Conservation (phyloP, 2,329 filamentous ascomycete genomes). For the Parafenestella ontariensis region DNA sequence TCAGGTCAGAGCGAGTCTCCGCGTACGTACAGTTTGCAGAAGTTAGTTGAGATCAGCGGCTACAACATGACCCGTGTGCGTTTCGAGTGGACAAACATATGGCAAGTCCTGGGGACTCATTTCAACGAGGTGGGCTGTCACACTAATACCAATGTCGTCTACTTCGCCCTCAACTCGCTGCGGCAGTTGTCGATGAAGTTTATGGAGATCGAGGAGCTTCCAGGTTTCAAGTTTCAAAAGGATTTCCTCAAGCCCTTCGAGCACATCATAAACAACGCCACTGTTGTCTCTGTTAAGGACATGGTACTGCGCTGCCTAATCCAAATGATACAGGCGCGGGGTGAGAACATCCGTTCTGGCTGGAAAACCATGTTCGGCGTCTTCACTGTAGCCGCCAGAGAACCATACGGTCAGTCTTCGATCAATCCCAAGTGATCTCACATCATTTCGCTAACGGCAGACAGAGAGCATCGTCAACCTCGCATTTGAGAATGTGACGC, state of each 20-base stretch:
- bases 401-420: conserved; percentile 71
- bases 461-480: conserved; percentile 92
- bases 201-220: conserved; percentile 96
- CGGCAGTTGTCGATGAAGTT: conserved; percentile 98
- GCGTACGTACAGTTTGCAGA: conserved; percentile 95
- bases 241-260: conserved; percentile 99
- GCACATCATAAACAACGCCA: conserved; percentile 94
- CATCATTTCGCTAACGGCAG: conserved; percentile 19
- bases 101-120: conserved; percentile 96
- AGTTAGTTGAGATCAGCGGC: conserved; percentile 97
- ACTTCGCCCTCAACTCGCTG: conserved; percentile 94
- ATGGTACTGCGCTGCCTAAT: conserved; percentile 95
- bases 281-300: conserved; percentile 91
- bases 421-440: background rate
- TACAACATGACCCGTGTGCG: conserved; percentile 99
- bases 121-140: conserved; percentile 98
- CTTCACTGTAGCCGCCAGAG: conserved; percentile 92
- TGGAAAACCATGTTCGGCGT: conserved; percentile 99
- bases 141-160: conserved; percentile 94
- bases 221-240: conserved; percentile 99
- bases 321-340: conserved; percentile 98
- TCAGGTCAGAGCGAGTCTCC: conserved; percentile 95
- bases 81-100: conserved; percentile 98
- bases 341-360: conserved; percentile 95
- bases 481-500: conserved; percentile 94